A percentile compares a stretch with the other conserved stretches of the same genome.
Conservation (phyloP, 768 basidiomycete genomes). For the Favolaschia claudopus region DNA sequence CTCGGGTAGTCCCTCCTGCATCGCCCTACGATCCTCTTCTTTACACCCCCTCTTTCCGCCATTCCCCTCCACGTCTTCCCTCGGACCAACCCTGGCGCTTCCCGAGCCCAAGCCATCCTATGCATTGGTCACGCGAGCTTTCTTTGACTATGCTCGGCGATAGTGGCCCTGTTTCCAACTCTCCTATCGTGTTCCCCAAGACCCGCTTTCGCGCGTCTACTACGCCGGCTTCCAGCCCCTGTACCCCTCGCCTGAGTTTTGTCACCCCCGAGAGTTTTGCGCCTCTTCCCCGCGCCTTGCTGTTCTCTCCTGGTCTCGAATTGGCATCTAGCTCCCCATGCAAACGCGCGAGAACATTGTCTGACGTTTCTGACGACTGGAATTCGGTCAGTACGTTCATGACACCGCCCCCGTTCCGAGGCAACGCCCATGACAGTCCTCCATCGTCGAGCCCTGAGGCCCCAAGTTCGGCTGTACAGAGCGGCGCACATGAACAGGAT, state of each 20-base stretch:
- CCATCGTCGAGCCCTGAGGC: conserved; percentile 42
- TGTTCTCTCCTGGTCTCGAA: no score
- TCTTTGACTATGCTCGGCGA: conserved; percentile 70
- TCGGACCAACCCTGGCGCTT: conserved; percentile 86
- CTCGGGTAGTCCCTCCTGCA: conserved; percentile 53
- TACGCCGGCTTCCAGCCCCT: conserved; percentile 26
- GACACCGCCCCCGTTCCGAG: no score
- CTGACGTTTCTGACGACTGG: conserved; percentile 52
- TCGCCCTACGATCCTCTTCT: conserved; percentile 81
- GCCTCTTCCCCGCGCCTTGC: conserved; percentile 48
- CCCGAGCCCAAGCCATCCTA: conserved; percentile 79
- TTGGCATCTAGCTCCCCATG: no score
- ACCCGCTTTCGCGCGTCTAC: conserved; percentile 1
- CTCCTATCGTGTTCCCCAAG: conserved; percentile 40
- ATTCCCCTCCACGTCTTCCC: conserved; percentile 76
- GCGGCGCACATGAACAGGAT: conserved; percentile 48
- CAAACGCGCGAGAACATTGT: conserved; percentile 40
- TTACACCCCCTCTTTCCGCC: conserved; percentile 81
- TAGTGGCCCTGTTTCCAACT: conserved; percentile 48
- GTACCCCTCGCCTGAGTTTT: conserved; percentile 31
- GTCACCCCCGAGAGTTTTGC: conserved; percentile 42
- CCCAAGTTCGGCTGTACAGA: conserved; percentile 66
- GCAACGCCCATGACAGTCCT: conserved; percentile 28
- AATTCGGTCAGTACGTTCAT: conserved; percentile 16
- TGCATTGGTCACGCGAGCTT: conserved; percentile 70